Base-by-base conservation (phyloP, 495 filamentous ascomycete species). In the Aspergillus leporis region DNA sequence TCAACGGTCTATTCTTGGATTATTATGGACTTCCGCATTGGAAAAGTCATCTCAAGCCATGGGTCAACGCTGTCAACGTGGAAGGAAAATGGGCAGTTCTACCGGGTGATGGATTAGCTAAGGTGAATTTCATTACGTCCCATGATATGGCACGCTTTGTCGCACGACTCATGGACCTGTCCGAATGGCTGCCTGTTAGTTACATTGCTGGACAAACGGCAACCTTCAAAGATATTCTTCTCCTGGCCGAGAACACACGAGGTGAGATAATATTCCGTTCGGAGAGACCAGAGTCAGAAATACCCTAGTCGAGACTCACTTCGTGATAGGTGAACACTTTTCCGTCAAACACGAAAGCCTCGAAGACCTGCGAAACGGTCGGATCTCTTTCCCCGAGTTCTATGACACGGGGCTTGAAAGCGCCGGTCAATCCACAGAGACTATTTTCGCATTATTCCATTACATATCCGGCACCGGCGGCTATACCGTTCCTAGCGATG, bases 61-160 rank as follows among this genome's bases (percentile, higher is more conserved):
- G 56, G 18, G 46, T 64, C 9, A 49, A 75, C 3, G 65, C 74
- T 46, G 6, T 77, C 23, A 74, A 81, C 58, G 64, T 77, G 0
- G 22, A 58, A 2, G 59, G 69, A 61, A 64, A 70, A 28, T 60
- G 49, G 12, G 77, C 77, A 10, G 72, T 64, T 12, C 75, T 81
- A 34, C 78, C 74, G 1, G 77, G 78, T 0, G 52, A 55, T 23
- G 78, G 78, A 1, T 56, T 74, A 28, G 55, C 55, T 0, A 63
- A 53, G 4, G 63, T 74, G 14, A 48, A 63, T 16, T 77, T 78
- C 51, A 77, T 75, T 16, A 67, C 77, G 40, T 75, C 73, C n/a
- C 58, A 53, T 7, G 77, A 81, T 57, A 51, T 79, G 12, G 77
- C 61, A 40, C 73, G 69, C 48, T 78, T 79, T 53, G 69, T 77